phyloP scores from a whole-genome alignment of 129 eudicot genomes.

The Helianthus annuus region HanXRQr2.0-SUNRISE NC_035445.2:90676249-90676748 shows the following conservation, averaged over 20 bases:
- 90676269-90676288: constrained; percentile 41
- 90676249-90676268: constrained; percentile 95
- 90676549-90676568: constrained; percentile 15
- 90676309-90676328: background rate
- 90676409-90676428: constrained; percentile 96
- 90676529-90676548: constrained; percentile 61
- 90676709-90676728: constrained; percentile 42
- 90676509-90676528: constrained; percentile 65
- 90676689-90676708: constrained; percentile 10
- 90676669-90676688: constrained; percentile 40
- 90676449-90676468: constrained; percentile 96
- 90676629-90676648: constrained; percentile 26
- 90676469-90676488: constrained; percentile 99
- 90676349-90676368: constrained; percentile 95
- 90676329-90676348: constrained; percentile 16
- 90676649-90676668: constrained; percentile 43
- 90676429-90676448: constrained; percentile 85
- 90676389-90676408: constrained; percentile 96
- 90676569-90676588: background rate
- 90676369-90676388: constrained; percentile 93
- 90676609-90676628: constrained; percentile 24
- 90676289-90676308: background rate
- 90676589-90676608: constrained; percentile 12
- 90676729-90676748: constrained; percentile 25
- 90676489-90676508: constrained; percentile 74